Evolutionary conservation across 768 basidiomycete species (phyloP).

Genomic region (Suillus subalutaceus): DNA sequence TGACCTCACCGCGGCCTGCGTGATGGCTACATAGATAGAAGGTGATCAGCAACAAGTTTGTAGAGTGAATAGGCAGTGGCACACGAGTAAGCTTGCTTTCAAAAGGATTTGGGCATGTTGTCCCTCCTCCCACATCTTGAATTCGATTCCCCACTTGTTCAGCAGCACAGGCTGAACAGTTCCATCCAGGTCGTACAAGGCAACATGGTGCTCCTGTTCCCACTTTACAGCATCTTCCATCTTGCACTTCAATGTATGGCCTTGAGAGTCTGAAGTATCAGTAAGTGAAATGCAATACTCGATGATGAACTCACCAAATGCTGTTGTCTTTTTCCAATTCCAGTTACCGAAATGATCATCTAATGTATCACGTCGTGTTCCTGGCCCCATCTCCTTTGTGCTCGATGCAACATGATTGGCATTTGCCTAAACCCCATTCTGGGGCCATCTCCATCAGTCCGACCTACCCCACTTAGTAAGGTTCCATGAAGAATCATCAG

Average conservation of each 20-base stretch:
- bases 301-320: neutral
- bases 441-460: neutral
- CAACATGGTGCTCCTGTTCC: neutral
- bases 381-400: neutral
- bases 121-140: neutral
- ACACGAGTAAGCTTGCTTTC: neutral
- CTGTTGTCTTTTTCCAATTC: neutral
- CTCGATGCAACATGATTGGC: neutral
- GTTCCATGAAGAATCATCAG: too few species aligned
- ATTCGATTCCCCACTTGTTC: neutral
- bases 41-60: neutral
- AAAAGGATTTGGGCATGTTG: neutral
- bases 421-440: neutral
- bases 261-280: conserved; percentile 2
- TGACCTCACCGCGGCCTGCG: neutral
- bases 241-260: neutral
- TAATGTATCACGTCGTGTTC: neutral
- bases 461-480: neutral
- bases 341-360: neutral
- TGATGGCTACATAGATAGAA: neutral
- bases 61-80: neutral
- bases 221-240: neutral
- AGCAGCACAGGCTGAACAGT: neutral
- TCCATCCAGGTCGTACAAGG: neutral
- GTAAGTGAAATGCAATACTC: neutral